Evolutionary conservation across 108 stramenopile genomes (phyloP).

Genomic region (Nannochloropsis salina): DNA sequence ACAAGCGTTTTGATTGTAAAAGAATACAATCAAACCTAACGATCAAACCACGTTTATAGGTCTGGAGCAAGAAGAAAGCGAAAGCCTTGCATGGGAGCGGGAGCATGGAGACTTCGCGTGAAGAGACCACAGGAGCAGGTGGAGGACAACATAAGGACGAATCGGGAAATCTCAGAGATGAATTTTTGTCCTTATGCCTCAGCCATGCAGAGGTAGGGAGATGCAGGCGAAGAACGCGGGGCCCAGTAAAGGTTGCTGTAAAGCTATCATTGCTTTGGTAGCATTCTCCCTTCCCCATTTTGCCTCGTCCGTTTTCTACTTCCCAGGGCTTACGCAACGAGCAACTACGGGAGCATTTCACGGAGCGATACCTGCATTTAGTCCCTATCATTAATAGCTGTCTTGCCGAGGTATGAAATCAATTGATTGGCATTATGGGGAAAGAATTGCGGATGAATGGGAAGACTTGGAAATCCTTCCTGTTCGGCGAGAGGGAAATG

Average conservation of each 20-base stretch:
- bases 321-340: conserved; percentile 29
- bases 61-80: no score
- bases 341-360: conserved; percentile 23
- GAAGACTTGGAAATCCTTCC: no score
- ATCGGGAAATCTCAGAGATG: background rate
- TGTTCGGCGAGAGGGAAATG: no score
- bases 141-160: background rate
- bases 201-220: background rate
- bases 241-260: no score
- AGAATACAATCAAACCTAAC: no score
- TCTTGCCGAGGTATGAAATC: conserved; percentile 17
- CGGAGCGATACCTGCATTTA: conserved; percentile 25
- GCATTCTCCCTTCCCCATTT: background rate
- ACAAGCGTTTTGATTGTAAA: no score
- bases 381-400: conserved; percentile 26
- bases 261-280: background rate
- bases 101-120: background rate
- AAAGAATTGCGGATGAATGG: no score
- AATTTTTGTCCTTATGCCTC: background rate
- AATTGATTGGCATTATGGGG: background rate
- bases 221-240: background rate
- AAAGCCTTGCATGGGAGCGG: no score
- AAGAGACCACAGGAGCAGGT: background rate
- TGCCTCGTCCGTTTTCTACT: background rate
- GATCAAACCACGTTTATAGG: no score